Conservation (phyloP, 768 basidiomycete genomes). For the Termitomyces sp. region DNA sequence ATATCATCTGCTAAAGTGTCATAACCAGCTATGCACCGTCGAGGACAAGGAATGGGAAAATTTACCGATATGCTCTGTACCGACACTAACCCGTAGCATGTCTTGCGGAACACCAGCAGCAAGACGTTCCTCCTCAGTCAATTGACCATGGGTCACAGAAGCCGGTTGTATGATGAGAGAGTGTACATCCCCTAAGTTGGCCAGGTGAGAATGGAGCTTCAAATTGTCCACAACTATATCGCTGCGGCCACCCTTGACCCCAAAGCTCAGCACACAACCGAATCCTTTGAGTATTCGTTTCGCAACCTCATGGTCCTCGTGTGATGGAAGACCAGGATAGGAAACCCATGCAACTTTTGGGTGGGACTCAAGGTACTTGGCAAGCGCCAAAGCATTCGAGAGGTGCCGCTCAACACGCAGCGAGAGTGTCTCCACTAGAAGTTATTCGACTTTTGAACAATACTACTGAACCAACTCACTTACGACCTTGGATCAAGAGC, state of each 20-base stretch:
- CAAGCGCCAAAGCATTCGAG: slow-evolving; percentile 41
- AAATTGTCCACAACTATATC: slow-evolving; percentile 30
- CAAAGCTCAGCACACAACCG: slow-evolving; percentile 62
- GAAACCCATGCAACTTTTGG: slow-evolving; percentile 57
- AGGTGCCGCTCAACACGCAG: slow-evolving; percentile 53
- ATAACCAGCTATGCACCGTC: not conserved
- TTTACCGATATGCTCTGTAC: slow-evolving; percentile 10
- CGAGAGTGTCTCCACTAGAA: slow-evolving; percentile 49
- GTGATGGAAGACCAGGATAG: slow-evolving; percentile 51
- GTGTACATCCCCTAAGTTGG: slow-evolving; percentile 44
- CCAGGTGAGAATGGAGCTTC: slow-evolving; percentile 28
- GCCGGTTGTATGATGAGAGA: slow-evolving; percentile 58
- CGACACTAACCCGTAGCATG: slow-evolving; percentile 44
- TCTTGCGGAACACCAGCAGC: slow-evolving; percentile 51
- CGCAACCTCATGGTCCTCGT: slow-evolving; percentile 46
- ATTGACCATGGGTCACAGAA: slow-evolving; percentile 55
- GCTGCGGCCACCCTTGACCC: slow-evolving; percentile 40
- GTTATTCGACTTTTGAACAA: not conserved
- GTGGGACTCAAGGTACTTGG: slow-evolving; percentile 43
- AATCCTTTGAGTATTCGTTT: slow-evolving; percentile 38
- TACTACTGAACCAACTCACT: not conserved
- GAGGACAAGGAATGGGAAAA: not conserved
- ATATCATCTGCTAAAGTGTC: slow-evolving; percentile 2
- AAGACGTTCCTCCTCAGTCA: slow-evolving; percentile 40
- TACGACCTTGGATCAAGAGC: slow-evolving; percentile 45